A percentile compares a stretch with the other conserved stretches of the same genome.
Evolutionary conservation across 2,329 filamentous ascomycete species (phyloP).

Genomic region (Phialocephala subalpina): DNA sequence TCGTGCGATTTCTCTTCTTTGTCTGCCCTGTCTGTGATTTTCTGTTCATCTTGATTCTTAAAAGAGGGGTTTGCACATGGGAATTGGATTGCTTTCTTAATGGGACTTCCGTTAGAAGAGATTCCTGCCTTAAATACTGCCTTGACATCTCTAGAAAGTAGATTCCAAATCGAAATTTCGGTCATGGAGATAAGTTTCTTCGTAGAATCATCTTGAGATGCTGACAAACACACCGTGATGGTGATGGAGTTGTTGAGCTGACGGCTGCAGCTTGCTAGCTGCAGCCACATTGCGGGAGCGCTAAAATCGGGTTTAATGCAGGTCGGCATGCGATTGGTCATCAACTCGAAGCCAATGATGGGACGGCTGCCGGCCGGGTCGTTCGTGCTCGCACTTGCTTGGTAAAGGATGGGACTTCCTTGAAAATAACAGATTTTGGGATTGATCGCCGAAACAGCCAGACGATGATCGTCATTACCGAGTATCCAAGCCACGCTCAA

Average conservation of each 20-base stretch:
- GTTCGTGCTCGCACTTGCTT: not conserved
- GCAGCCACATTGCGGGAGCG: not conserved
- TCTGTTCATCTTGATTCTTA: constrained; percentile 2
- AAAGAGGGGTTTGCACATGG: not conserved
- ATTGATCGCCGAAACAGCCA: too few species aligned
- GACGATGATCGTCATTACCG: too few species aligned
- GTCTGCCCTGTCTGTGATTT: constrained; percentile 11
- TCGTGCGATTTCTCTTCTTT: constrained; percentile 29
- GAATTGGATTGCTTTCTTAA: constrained; percentile 5
- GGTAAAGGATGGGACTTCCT: not conserved
- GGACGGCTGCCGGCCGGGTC: not conserved
- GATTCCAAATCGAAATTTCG: constrained; percentile 11
- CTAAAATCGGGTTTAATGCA: constrained; percentile 24
- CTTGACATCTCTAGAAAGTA: not conserved
- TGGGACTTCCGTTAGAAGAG: not conserved
- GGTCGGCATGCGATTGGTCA: not conserved
- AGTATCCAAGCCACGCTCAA: too few species aligned
- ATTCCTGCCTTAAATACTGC: constrained; percentile 1
- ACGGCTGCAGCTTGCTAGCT: not conserved
- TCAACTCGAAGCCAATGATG: not conserved
- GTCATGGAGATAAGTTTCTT: constrained; percentile 8
- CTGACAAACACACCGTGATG: constrained; percentile 12
- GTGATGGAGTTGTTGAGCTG: not conserved
- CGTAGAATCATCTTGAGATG: constrained; percentile 6
- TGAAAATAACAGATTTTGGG: too few species aligned